These are phyloP conservation scores for Nicotiana rustica DNA, from an alignment of 305 asterid species.

Conservation along the genomic window DNA sequence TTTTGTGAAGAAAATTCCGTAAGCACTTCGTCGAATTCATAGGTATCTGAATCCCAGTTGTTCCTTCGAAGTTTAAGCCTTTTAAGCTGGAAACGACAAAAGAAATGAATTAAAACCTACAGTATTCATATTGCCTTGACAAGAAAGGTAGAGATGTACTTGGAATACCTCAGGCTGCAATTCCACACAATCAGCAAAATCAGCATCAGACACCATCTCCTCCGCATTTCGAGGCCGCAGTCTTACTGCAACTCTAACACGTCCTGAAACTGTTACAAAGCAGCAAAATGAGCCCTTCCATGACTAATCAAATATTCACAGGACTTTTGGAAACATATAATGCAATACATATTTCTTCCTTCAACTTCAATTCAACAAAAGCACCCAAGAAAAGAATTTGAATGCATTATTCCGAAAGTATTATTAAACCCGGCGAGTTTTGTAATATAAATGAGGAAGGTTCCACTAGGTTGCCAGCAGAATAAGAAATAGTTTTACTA, in stretches of 20 bases:
- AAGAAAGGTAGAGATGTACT: background rate
- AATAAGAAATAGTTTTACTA: background rate
- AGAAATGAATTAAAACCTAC: conserved; percentile 35
- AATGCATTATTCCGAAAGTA: background rate
- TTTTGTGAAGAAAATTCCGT: conserved; percentile 89
- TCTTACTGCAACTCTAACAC: conserved; percentile 91
- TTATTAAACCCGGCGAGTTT: background rate
- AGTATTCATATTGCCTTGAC: background rate
- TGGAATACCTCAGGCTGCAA: conserved; percentile 86
- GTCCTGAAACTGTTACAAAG: conserved; percentile 62
- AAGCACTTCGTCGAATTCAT: conserved; percentile 88
- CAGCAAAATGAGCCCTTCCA: conserved; percentile 18
- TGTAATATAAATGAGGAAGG: background rate
- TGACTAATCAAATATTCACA: conserved; percentile 24
- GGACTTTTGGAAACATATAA: background rate
- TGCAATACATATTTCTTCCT: conserved; percentile 18
- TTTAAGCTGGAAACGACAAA: conserved; percentile 65
- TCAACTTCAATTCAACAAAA: background rate
- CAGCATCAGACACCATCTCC: conserved; percentile 82
- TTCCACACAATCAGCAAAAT: conserved; percentile 90
- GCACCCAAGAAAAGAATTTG: background rate
- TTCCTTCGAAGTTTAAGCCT: conserved; percentile 81
- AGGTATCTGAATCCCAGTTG: conserved; percentile 95
- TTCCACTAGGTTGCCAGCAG: conserved; percentile 6
- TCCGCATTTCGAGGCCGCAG: conserved; percentile 84